phyloP scores from a whole-genome alignment of 108 stramenopile genomes.

The Skeletonema marinoi region DNA sequence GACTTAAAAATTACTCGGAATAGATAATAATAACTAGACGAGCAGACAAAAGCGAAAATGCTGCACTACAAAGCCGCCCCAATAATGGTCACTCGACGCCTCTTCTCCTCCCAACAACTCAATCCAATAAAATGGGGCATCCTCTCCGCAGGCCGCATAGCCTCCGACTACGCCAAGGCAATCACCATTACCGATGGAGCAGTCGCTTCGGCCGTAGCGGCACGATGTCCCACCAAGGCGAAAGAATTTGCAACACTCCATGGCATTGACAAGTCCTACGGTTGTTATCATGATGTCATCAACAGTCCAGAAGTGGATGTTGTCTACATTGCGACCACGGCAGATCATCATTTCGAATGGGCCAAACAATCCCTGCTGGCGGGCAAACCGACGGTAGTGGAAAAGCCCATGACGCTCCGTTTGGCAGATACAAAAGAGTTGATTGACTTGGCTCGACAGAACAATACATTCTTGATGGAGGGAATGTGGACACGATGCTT shows the following conservation, averaged over 20 bases:
- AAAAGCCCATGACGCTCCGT: constrained; percentile 52
- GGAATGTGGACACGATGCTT: constrained; percentile 67
- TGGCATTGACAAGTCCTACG: constrained; percentile 38
- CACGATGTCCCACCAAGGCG: constrained; percentile 4
- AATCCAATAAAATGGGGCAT: constrained; percentile 51
- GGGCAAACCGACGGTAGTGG: constrained; percentile 50
- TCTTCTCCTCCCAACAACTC: background rate
- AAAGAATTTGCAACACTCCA: constrained; percentile 43
- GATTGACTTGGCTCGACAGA: constrained; percentile 38
- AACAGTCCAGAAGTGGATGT: constrained; percentile 50
- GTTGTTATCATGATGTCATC: constrained; percentile 43
- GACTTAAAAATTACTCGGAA: no score
- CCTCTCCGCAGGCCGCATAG: constrained; percentile 42
- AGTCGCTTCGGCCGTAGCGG: background rate
- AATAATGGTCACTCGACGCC: background rate
- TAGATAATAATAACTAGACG: no score
- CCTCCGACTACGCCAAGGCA: constrained; percentile 49
- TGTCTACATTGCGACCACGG: constrained; percentile 61
- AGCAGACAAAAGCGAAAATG: no score
- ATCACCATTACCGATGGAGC: constrained; percentile 40
- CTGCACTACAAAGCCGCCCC: background rate
- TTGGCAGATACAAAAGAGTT: constrained; percentile 19
- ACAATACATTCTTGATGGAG: constrained; percentile 51
- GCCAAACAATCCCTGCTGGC: constrained; percentile 32
- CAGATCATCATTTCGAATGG: constrained; percentile 53